Evolutionary conservation across 228 moss, liverwort and hornwort species (phyloP).

Genomic region (Sphagnum magellanicum): DNA sequence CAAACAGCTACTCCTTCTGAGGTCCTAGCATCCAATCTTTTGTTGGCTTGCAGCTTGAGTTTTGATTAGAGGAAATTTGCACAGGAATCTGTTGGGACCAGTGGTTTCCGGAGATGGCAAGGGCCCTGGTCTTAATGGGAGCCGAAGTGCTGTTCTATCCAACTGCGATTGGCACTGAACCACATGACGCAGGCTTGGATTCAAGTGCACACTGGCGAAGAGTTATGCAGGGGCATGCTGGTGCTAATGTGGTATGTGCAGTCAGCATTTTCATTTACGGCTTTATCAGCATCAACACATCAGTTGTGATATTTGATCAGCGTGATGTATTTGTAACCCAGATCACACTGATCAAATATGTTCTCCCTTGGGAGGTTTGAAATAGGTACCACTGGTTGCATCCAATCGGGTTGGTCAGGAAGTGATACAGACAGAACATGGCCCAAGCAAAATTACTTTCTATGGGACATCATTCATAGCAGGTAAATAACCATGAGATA

Average conservation of each 20-base stretch:
- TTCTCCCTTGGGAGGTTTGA: no score
- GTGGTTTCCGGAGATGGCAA: slow-evolving; percentile 91
- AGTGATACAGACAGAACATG: slow-evolving; percentile 72
- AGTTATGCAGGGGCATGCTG: slow-evolving; percentile 98
- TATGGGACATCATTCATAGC: slow-evolving; percentile 90
- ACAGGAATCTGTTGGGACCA: slow-evolving; percentile 96
- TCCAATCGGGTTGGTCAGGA: slow-evolving; percentile 78
- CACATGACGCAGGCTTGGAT: slow-evolving; percentile 69
- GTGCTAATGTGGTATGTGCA: slow-evolving; percentile 62
- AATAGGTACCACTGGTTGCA: slow-evolving; percentile 51
- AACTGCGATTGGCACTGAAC: slow-evolving; percentile 84
- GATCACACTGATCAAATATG: no score
- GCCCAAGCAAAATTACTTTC: slow-evolving; percentile 75
- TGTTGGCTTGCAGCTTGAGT: neutral
- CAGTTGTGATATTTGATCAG: no score
- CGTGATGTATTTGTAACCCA: no score
- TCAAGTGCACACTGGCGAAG: slow-evolving; percentile 83
- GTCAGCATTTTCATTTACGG: neutral
- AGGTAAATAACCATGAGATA: slow-evolving; percentile 16
- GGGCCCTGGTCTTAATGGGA: slow-evolving; percentile 78
- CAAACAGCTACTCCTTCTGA: no score
- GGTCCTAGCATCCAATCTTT: no score
- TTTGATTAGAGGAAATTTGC: neutral
- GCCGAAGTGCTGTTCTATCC: slow-evolving; percentile 89
- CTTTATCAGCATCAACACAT: neutral